Evolutionary conservation across 2,329 filamentous ascomycete genomes (phyloP).

Genomic region (Colletotrichum truncatum): DNA sequence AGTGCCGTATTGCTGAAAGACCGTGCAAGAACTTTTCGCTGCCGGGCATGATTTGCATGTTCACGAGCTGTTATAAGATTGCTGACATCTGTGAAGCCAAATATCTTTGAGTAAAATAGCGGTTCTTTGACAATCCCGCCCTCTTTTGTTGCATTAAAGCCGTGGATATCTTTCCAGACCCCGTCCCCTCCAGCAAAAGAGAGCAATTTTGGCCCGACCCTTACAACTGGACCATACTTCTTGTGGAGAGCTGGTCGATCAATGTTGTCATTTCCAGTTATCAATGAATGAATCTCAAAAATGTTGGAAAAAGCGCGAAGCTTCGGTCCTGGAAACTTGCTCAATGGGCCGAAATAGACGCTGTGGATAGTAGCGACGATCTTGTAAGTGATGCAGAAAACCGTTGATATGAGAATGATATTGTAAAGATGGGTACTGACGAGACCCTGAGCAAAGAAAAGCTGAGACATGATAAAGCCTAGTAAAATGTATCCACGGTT

Average conservation of each 20-base stretch:
- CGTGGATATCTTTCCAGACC: conserved; percentile 5
- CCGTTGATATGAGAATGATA: too few species aligned
- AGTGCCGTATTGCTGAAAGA: conserved; percentile 1
- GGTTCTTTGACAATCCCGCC: not conserved
- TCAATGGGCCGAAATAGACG: not conserved
- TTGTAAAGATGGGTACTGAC: too few species aligned
- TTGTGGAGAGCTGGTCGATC: not conserved
- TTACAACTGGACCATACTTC: not conserved
- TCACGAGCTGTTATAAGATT: not conserved
- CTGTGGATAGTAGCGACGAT: not conserved
- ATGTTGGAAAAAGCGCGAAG: not conserved
- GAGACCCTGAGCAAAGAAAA: too few species aligned
- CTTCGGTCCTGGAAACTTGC: not conserved
- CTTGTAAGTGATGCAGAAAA: not conserved
- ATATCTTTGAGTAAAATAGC: not conserved
- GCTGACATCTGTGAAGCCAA: not conserved
- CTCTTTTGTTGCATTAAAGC: not conserved
- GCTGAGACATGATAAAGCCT: too few species aligned
- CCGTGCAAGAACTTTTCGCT: not conserved
- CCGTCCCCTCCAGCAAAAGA: conserved; percentile 1
- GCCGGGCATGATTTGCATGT: not conserved
- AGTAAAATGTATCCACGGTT: too few species aligned
- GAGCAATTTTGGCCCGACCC: not conserved
- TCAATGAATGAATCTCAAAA: not conserved
- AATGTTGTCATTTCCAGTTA: not conserved